Conservation (phyloP, 805 yeast species). For the Barnettozyma pratensis region DNA sequence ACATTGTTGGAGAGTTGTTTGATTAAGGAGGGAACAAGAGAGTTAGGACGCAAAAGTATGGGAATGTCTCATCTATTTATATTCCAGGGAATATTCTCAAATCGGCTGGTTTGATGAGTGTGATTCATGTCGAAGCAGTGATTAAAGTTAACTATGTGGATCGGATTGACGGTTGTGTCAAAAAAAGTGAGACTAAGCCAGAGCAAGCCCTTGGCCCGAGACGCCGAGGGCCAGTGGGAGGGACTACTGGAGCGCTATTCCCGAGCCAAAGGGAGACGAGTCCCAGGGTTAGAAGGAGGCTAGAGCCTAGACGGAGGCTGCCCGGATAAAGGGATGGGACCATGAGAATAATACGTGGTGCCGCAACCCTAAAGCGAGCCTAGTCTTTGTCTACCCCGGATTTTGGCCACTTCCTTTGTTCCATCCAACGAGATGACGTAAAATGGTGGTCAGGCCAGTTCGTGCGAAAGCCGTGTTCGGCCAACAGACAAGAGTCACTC, state of each 20-base stretch:
- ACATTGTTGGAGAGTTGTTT: constrained; percentile 1
- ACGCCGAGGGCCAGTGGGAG: neutral
- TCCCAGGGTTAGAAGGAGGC: neutral
- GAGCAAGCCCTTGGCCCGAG: neutral
- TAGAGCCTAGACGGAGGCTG: too few species aligned
- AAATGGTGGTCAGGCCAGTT: neutral
- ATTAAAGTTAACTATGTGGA: too few species aligned
- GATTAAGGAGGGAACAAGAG: too few species aligned
- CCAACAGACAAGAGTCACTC: too few species aligned
- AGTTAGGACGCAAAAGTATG: neutral
- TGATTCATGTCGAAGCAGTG: too few species aligned
- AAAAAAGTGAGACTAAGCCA: neutral
- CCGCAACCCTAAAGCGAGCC: neutral
- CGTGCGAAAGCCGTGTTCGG: too few species aligned
- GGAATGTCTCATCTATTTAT: constrained; percentile 1
- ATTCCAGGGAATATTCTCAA: neutral
- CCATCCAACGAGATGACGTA: neutral
- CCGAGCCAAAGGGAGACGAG: neutral
- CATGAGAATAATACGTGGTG: neutral
- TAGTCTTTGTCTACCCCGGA: neutral
- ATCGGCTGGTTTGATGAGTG: neutral
- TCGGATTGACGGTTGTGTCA: constrained; percentile 2
- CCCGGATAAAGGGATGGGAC: neutral
- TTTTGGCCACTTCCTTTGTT: neutral
- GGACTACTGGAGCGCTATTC: neutral